Conservation (phyloP, 139 green algal species). For the Chlamydomonas schloesseri region DNA sequence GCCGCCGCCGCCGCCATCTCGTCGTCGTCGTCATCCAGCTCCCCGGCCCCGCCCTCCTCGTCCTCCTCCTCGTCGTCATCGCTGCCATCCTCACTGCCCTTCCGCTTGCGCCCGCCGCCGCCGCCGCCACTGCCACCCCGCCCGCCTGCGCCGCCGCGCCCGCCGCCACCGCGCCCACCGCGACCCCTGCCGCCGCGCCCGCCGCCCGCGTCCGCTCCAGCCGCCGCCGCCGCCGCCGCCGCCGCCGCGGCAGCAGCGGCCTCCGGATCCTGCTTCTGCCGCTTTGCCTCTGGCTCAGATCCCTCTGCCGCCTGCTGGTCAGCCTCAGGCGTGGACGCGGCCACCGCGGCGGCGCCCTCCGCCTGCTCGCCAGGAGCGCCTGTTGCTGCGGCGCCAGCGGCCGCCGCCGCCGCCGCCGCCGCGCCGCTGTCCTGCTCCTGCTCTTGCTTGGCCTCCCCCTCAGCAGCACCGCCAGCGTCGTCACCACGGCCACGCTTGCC, state of each 20-base stretch:
- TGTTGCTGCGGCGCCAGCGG: too few species aligned
- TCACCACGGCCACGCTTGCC: too few species aligned
- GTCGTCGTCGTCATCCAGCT: conserved; percentile 29
- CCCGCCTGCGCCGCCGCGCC: not conserved
- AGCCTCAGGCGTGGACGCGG: too few species aligned
- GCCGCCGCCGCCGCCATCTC: not conserved
- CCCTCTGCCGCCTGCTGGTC: not conserved
- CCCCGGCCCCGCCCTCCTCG: conserved; percentile 9
- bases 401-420: too few species aligned
- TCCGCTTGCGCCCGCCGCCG: not conserved
- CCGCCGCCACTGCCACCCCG: not conserved
- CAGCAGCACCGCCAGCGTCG: not conserved
- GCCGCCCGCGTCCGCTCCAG: not conserved
- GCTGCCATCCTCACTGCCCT: not conserved
- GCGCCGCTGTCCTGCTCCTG: too few species aligned
- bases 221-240: not conserved
- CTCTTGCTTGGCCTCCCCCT: not conserved
- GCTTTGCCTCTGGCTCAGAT: not conserved
- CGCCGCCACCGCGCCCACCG: not conserved
- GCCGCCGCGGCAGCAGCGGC: not conserved
- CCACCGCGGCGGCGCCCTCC: not conserved
- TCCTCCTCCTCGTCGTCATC: conserved; percentile 40
- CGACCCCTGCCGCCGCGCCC: not conserved
- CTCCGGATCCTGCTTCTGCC: not conserved
- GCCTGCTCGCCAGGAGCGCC: not conserved